Percentiles rank a stretch among this genome's conserved stretches.
phyloP scores from a whole-genome alignment of 495 filamentous ascomycete genomes.

The Aspergillus leporis region DNA sequence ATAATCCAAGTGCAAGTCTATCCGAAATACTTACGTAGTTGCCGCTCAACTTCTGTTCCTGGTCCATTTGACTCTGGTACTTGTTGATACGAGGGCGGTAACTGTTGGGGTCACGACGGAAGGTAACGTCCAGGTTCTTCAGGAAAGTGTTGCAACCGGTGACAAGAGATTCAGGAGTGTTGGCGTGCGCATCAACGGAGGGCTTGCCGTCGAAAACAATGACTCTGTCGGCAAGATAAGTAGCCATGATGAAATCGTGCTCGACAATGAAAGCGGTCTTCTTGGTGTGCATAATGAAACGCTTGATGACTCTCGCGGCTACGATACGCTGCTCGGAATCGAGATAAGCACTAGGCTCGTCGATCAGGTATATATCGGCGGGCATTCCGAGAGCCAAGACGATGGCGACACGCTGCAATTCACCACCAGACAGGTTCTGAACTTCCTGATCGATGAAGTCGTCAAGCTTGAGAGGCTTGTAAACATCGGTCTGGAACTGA shows the following conservation, averaged over 20 bases:
- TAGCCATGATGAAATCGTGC: slow-evolving; percentile 99
- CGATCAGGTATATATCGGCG: slow-evolving; percentile 98
- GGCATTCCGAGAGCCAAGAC: slow-evolving; percentile 91
- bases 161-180: slow-evolving; percentile 85
- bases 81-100: slow-evolving; percentile 99
- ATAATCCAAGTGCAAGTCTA: background rate
- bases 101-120: slow-evolving; percentile 95
- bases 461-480: slow-evolving; percentile 95
- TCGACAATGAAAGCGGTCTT: slow-evolving; percentile 99
- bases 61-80: slow-evolving; percentile 88
- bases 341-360: slow-evolving; percentile 92
- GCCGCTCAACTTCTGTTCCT: slow-evolving; percentile 91
- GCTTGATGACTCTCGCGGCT: slow-evolving; percentile 94
- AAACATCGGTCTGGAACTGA: slow-evolving; percentile 98
- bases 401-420: slow-evolving; percentile 97
- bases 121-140: slow-evolving; percentile 93
- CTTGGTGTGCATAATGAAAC: slow-evolving; percentile 99
- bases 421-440: slow-evolving; percentile 97
- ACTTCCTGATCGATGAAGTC: slow-evolving; percentile 99
- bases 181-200: slow-evolving; percentile 82
- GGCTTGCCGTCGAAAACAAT: slow-evolving; percentile 97
- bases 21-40: slow-evolving; percentile 72
- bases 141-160: slow-evolving; percentile 97
- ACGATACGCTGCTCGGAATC: slow-evolving; percentile 99
- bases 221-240: slow-evolving; percentile 95